phyloP scores from a whole-genome alignment of 1,284 basidiomycete species.

The Prillingera fragicola region DNA sequence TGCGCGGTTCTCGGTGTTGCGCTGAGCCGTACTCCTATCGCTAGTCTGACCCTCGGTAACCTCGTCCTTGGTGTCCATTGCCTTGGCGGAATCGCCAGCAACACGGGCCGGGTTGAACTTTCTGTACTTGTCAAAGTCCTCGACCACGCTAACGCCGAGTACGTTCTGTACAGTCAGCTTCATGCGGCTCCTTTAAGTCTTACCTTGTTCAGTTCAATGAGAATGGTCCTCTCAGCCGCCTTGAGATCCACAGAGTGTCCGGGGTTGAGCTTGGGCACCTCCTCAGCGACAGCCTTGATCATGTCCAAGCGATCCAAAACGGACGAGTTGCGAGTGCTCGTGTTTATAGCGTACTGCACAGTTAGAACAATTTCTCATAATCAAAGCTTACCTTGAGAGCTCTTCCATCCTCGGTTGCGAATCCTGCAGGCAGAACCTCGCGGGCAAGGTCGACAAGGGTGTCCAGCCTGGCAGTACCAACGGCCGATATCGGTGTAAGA shows the following conservation, averaged over 20 bases:
- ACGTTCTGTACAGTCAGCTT: constrained; percentile 21
- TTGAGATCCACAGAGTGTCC: constrained; percentile 39
- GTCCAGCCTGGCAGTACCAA: constrained; percentile 21
- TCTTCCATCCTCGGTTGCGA: constrained; percentile 6
- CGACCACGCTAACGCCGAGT: constrained; percentile 33
- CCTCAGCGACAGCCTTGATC: constrained; percentile 38
- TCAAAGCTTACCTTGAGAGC: constrained; percentile 8
- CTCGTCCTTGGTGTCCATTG: neutral
- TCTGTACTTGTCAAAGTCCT: constrained; percentile 36
- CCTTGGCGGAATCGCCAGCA: constrained; percentile 19
- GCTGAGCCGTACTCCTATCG: neutral
- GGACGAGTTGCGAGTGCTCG: constrained; percentile 31
- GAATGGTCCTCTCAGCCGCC: constrained; percentile 34
- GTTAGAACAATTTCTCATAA: neutral
- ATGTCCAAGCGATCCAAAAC: constrained; percentile 36
- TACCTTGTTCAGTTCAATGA: constrained; percentile 39
- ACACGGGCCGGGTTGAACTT: constrained; percentile 29
- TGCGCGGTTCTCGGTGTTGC: constrained; percentile 8
- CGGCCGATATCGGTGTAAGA: constrained; percentile 30
- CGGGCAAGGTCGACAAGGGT: constrained; percentile 22
- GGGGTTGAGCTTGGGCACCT: constrained; percentile 25
- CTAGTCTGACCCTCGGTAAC: constrained; percentile 1
- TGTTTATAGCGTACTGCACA: constrained; percentile 32
- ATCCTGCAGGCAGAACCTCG: constrained; percentile 8
- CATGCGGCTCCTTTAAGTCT: constrained; percentile 1